Evolutionary conservation across 345 rosid genomes (phyloP), one percentile per base, ranked within the genome.

Genomic region (Rhizophora mangle): DNA sequence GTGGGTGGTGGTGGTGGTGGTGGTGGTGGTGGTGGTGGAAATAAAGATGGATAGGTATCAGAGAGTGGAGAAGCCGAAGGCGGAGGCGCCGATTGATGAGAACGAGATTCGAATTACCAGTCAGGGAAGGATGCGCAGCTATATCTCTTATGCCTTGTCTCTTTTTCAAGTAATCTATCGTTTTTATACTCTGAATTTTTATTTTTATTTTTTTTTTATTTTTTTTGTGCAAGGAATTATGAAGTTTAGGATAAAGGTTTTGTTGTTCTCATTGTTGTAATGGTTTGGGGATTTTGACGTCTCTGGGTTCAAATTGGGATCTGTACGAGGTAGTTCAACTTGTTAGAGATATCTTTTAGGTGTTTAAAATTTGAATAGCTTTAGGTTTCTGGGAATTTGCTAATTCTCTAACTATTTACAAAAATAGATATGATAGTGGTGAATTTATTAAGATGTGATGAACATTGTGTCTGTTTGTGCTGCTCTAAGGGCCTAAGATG

Each of bases 51-150:
- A 91, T 73, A 88, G 80, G 80, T 89, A 91, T 79, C 85, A 84
- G 78, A 81, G 92, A 76, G 91, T 91, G 29, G 87, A 81, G 89
- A 91, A 91, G 82, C 91, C 89, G 36, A 88, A 84, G 79, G 89
- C 83, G 15, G 91, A 82, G 72, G 77, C 88, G 1, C 85, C 88
- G 24, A 91, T 91, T 72, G 92, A 87, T 26, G 95, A 89, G 88
- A 91, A 91, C 60, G 97, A 91, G 88, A 87, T 91, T 84, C 88
- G 97, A 36, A 85, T 91, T 77, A 91, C 95, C 21, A 88, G 94
- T 79, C 88, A 81, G 75, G 97, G 97, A 62, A 81, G 95, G 86
- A 87, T 90, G 78, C 88, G 97, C 60, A 87, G 81, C 79, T 91
- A 89, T 76, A 91, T 91, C 84, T 82, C 97, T 22, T 91, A 91